Evolutionary conservation across 768 basidiomycete species (phyloP), one percentile per base, ranked within the genome.

Genomic region (Calocybe cyanea): DNA sequence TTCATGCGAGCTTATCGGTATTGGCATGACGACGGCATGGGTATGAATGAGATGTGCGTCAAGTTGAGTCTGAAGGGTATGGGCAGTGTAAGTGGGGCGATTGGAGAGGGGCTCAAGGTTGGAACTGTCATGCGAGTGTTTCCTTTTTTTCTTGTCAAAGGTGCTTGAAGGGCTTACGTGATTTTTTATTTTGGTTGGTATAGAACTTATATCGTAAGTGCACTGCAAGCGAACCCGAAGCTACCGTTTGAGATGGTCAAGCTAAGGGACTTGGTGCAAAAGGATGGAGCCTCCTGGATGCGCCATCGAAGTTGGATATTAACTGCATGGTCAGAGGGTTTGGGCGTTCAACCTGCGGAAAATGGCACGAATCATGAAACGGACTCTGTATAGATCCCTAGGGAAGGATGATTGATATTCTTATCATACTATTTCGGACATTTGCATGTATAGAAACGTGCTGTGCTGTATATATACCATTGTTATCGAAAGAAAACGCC

Each of bases 1-100:
- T 56, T 59, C 38, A 54, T 65, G 18, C 64, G 66, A 17, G 65
- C 66, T n/a, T 66, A 68, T 42, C 56, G 59, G 19, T 50, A 57
- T 44, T 69, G 67, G 67, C 53, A 63, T 41, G 55, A 58, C 13
- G 51, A 49, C 11, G 50, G 53, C 8, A 55, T 66, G 46, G 19
- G 43, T 17, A 19, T 69, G n/a, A 57, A 66, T 9, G 52, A 51
- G 38, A 66, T 69, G 61, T 62, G 64, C 42, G 40, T 37, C 2
- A 57, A 57, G 19, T 51, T 69, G 41, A 54, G 57, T 14, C 7
- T 55, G 36, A 53, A 58, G 25, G 48, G 53, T 8, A 41, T 44
- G 21, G 32, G 38, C n/a, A 30, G 55, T 52, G 28, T 48, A 53
- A n/a, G n/a, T n/a, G n/a, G n/a, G n/a, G 35, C 23, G 11, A 33